Percentiles rank a stretch among this genome's conserved stretches.
Conservation (phyloP, 2,329 filamentous ascomycete species). For the Zasmidium citrigriseum region DNA sequence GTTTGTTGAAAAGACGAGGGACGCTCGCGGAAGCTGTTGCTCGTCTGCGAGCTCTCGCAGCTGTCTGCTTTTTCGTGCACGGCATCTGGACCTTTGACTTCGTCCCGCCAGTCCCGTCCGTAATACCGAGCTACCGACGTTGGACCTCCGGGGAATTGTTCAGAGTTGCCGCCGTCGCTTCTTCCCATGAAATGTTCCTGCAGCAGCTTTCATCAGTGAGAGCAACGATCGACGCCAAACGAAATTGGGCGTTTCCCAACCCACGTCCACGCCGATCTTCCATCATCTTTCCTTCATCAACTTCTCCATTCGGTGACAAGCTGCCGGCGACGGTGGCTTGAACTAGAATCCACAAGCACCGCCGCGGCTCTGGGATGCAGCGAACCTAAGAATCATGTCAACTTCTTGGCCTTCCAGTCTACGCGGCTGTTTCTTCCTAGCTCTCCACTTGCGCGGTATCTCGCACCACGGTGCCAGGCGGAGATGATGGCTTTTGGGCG, state of each 20-base stretch:
- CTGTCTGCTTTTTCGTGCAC: not conserved
- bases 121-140: slow-evolving; percentile 15
- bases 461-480: slow-evolving; percentile 8
- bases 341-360: slow-evolving; percentile 7
- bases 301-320: slow-evolving; percentile 14
- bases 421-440: slow-evolving; percentile 7
- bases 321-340: slow-evolving; percentile 22
- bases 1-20: not conserved
- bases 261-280: slow-evolving; percentile 6
- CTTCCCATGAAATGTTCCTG: slow-evolving; percentile 6
- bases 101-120: slow-evolving; percentile 12
- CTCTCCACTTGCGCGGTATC: slow-evolving; percentile 9
- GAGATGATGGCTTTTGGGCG: slow-evolving; percentile 6
- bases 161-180: slow-evolving; percentile 15
- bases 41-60: not conserved
- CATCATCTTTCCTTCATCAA: not conserved
- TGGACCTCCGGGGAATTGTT: slow-evolving; percentile 14
- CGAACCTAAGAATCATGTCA: slow-evolving; percentile 17
- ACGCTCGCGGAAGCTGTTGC: not conserved
- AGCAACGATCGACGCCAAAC: slow-evolving; percentile 19
- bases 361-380: slow-evolving; percentile 19
- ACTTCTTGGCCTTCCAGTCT: not conserved
- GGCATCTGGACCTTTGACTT: slow-evolving; percentile 18
- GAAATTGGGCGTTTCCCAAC: slow-evolving; percentile 23
- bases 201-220: slow-evolving; percentile 1